These are phyloP conservation scores for Edaphochlamys debaryana DNA, from an alignment of 139 green algal genomes.

Conservation along the genomic window DNA sequence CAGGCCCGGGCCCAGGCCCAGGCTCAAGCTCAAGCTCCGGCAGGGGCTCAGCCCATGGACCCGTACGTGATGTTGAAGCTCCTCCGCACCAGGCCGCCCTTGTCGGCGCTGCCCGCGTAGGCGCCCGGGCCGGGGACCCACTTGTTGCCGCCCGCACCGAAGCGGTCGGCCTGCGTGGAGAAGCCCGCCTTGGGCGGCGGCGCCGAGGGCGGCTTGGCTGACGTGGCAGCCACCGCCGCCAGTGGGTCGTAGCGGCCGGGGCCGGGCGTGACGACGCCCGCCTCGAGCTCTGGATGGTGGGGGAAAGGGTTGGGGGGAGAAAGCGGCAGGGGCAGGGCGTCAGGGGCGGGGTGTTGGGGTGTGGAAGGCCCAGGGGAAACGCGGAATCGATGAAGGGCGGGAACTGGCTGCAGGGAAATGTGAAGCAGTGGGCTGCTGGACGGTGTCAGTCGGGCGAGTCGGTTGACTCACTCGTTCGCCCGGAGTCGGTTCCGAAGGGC, in stretches of 20 bases:
- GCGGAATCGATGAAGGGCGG: too few relatives aligned
- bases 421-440: not conserved
- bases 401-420: not conserved
- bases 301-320: not conserved
- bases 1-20: too few relatives aligned
- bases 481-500: conserved; percentile 14
- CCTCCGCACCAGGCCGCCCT: not conserved
- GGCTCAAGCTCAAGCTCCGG: too few relatives aligned
- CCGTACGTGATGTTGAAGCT: conserved; percentile 31
- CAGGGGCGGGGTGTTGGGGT: too few relatives aligned
- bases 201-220: not conserved
- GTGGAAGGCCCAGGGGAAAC: not conserved
- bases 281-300: conserved; percentile 6
- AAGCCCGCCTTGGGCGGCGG: conserved; percentile 32
- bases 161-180: conserved; percentile 7
- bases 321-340: not conserved
- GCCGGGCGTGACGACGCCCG: not conserved
- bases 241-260: conserved; percentile 18
- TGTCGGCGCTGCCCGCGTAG: not conserved
- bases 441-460: too few relatives aligned
- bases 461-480: not conserved
- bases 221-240: not conserved
- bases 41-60: too few relatives aligned
- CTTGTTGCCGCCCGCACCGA: not conserved
- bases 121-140: conserved; percentile 7